Conservation (phyloP, 176 grass and related monocot species). For the Ensete ventricosum region DNA sequence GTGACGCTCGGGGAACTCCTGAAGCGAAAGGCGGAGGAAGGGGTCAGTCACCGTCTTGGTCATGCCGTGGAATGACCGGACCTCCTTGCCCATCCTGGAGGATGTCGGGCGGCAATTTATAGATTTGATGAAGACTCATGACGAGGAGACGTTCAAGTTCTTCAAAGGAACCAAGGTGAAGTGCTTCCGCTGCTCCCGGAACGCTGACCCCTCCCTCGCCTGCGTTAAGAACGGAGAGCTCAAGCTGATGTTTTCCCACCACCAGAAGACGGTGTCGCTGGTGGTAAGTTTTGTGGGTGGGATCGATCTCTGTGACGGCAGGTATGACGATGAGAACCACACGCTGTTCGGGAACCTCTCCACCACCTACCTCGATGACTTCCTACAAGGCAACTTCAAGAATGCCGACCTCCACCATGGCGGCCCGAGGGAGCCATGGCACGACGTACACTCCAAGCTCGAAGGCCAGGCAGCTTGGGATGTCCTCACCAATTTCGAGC, state of each 20-base stretch:
- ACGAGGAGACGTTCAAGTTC: conserved; percentile 58
- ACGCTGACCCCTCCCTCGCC: conserved; percentile 53
- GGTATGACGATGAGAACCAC: conserved; percentile 87
- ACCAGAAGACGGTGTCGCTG: conserved; percentile 76
- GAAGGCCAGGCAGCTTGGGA: conserved; percentile 74
- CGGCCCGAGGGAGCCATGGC: conserved; percentile 80
- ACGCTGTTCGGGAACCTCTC: conserved; percentile 53
- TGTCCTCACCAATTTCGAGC: conserved; percentile 74
- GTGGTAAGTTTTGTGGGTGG: conserved; percentile 67
- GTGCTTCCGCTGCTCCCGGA: conserved; percentile 72
- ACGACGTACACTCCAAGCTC: conserved; percentile 70
- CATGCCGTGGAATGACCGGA: conserved; percentile 89
- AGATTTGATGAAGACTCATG: conserved; percentile 62
- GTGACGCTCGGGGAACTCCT: conserved; percentile 65
- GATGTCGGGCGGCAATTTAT: conserved; percentile 28
- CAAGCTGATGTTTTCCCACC: conserved; percentile 67
- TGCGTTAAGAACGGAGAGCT: conserved; percentile 49
- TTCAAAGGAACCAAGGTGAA: conserved; percentile 58
- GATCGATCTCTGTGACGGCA: conserved; percentile 46
- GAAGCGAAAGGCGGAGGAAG: conserved; percentile 70
- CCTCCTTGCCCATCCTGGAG: conserved; percentile 56
- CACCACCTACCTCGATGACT: conserved; percentile 57
- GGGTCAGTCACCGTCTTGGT: conserved; percentile 66
- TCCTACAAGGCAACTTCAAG: conserved; percentile 61
- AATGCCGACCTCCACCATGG: conserved; percentile 41